A percentile compares a stretch with the other conserved stretches of the same genome.
Conservation (phyloP, 2,329 filamentous ascomycete species). For the Alternaria gaisen region DNA sequence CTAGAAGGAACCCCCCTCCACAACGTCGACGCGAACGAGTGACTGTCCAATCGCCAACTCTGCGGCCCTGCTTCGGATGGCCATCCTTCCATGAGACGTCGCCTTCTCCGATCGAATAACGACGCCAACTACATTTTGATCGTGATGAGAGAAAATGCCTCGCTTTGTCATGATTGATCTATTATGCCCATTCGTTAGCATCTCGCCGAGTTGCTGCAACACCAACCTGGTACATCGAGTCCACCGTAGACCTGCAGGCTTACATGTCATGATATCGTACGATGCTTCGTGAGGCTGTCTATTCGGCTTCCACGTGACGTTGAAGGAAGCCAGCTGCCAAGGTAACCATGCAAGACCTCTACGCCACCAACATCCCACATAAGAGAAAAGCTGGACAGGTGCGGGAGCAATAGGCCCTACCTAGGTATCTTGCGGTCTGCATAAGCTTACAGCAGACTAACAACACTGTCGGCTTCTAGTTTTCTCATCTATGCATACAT, state of each 20-base stretch:
- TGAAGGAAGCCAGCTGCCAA: not conserved
- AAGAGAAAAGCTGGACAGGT: too few species aligned
- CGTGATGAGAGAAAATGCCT: not conserved
- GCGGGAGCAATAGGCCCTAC: too few species aligned
- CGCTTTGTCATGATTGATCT: not conserved
- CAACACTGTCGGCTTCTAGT: too few species aligned
- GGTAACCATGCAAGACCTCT: not conserved
- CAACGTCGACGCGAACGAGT: conserved; percentile 12
- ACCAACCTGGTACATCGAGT: not conserved
- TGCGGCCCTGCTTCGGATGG: conserved; percentile 19
- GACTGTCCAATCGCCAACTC: conserved; percentile 26
- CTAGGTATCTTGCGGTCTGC: too few species aligned
- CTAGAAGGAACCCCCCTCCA: conserved; percentile 34
- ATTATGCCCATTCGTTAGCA: not conserved
- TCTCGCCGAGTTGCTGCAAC: not conserved
- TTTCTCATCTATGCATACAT: too few species aligned
- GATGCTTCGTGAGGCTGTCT: not conserved
- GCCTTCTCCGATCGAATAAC: conserved; percentile 29
- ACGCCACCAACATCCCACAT: not conserved
- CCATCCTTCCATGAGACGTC: conserved; percentile 27
- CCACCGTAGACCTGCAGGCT: not conserved
- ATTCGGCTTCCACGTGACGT: not conserved
- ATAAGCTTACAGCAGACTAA: too few species aligned
- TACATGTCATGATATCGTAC: not conserved
- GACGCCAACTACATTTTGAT: not conserved